These are phyloP conservation scores for Dittrichia graveolens DNA, from an alignment of 129 eudicot species.

Conservation along the genomic window DNA sequence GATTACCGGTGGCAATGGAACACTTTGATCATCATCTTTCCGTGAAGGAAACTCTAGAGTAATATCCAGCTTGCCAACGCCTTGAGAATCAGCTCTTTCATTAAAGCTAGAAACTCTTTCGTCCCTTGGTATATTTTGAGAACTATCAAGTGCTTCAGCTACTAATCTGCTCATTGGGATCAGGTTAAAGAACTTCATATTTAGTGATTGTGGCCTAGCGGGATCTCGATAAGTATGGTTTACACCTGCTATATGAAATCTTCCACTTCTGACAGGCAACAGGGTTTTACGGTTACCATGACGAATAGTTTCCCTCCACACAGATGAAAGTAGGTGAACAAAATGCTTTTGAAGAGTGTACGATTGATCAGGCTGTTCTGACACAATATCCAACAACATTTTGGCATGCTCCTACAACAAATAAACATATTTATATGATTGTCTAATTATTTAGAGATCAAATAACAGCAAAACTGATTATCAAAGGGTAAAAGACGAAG, in stretches of 20 bases:
- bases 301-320: conserved; percentile 51
- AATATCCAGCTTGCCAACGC: conserved; percentile 55
- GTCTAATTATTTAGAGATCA: no score
- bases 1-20: conserved; percentile 54
- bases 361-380: conserved; percentile 75
- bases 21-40: conserved; percentile 33
- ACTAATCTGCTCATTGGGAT: conserved; percentile 59
- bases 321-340: conserved; percentile 65
- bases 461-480: no score
- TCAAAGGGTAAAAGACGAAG: no score
- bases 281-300: conserved; percentile 26
- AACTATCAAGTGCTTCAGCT: conserved; percentile 59
- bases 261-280: conserved; percentile 31
- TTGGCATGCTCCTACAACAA: conserved; percentile 72
- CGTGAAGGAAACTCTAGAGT: conserved; percentile 57
- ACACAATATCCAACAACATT: conserved; percentile 63
- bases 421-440: not conserved
- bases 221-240: conserved; percentile 33
- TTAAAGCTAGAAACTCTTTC: conserved; percentile 30
- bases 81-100: conserved; percentile 41
- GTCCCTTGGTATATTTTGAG: conserved; percentile 36
- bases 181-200: conserved; percentile 53
- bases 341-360: conserved; percentile 85
- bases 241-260: conserved; percentile 26
- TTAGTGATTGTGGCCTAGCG: conserved; percentile 36